Conservation (phyloP, 2,329 filamentous ascomycete species). For the Hypoxylon sp. region DNA sequence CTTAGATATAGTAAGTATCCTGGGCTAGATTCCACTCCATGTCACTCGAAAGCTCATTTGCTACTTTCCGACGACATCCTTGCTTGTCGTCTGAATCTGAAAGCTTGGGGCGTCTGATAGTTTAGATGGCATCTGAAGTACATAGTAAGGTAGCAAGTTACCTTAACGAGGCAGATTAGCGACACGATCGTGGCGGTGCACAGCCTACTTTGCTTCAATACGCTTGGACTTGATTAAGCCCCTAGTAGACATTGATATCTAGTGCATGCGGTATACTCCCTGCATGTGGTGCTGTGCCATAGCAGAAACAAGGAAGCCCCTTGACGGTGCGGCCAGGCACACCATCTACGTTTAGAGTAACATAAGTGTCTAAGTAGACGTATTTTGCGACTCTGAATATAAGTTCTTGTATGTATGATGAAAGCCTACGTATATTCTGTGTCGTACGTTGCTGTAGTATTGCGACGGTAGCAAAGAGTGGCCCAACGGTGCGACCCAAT, state of each 20-base stretch:
- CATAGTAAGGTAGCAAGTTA: not conserved
- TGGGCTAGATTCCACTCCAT: not conserved
- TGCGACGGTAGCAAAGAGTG: not conserved
- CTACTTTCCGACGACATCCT: constrained; percentile 1
- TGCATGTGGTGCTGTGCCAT: constrained; percentile 14
- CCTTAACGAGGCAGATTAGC: constrained; percentile 1
- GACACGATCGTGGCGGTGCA: constrained; percentile 15
- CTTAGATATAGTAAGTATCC: not conserved
- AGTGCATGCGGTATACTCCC: constrained; percentile 4
- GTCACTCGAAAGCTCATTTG: not conserved
- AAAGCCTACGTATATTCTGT: not conserved
- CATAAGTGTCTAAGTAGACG: not conserved
- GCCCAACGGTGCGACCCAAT: not conserved
- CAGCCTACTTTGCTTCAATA: constrained; percentile 17
- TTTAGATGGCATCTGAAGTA: constrained; percentile 14
- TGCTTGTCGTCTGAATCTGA: not conserved
- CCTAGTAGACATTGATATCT: not conserved
- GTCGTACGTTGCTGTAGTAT: not conserved
- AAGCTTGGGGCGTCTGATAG: not conserved
- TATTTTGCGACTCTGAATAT: not conserved
- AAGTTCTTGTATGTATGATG: not conserved
- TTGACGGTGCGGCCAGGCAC: constrained; percentile 5
- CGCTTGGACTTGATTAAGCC: not conserved
- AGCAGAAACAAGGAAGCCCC: constrained; percentile 8
- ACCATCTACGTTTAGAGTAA: not conserved